Percentiles rank a stretch among this genome's conserved stretches.
These are phyloP conservation scores for Salvia hispanica DNA, from an alignment of 257 asterid species.

Conservation along the genomic window DNA sequence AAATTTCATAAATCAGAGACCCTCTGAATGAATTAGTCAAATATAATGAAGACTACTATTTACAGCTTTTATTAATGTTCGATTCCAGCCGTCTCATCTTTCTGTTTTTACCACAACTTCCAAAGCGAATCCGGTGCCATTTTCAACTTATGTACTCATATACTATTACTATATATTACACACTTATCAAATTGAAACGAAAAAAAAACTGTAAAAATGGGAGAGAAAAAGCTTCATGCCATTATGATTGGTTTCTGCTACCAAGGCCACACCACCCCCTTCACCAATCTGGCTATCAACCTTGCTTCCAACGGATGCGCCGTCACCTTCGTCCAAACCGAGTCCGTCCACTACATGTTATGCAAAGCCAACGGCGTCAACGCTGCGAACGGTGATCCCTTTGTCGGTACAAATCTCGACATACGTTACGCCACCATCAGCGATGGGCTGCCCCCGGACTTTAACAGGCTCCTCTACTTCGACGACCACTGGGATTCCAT, in stretches of 20 bases:
- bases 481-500: constrained; percentile 32
- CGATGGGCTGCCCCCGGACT: constrained; percentile 48
- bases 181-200: too few relatives aligned
- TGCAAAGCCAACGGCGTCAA: neutral
- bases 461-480: constrained; percentile 32
- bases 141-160: too few relatives aligned
- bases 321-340: constrained; percentile 23
- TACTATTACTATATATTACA: too few relatives aligned
- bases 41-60: too few relatives aligned
- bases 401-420: constrained; percentile 48
- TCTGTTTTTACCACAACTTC: too few relatives aligned
- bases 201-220: neutral
- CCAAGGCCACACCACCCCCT: constrained; percentile 57
- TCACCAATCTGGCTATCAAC: constrained; percentile 43
- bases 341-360: constrained; percentile 15
- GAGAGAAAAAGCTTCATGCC: constrained; percentile 7
- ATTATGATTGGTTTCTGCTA: constrained; percentile 16
- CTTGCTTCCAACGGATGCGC: constrained; percentile 43
- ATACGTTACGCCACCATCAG: constrained; percentile 47
- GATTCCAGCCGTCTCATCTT: too few relatives aligned
- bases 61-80: too few relatives aligned
- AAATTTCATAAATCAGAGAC: too few relatives aligned
- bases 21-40: too few relatives aligned
- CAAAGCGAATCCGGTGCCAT: too few relatives aligned
- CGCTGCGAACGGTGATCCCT: neutral